Evolutionary conservation across 2,329 filamentous ascomycete genomes (phyloP).

Genomic region (Calonectria pseudoreteaudii): DNA sequence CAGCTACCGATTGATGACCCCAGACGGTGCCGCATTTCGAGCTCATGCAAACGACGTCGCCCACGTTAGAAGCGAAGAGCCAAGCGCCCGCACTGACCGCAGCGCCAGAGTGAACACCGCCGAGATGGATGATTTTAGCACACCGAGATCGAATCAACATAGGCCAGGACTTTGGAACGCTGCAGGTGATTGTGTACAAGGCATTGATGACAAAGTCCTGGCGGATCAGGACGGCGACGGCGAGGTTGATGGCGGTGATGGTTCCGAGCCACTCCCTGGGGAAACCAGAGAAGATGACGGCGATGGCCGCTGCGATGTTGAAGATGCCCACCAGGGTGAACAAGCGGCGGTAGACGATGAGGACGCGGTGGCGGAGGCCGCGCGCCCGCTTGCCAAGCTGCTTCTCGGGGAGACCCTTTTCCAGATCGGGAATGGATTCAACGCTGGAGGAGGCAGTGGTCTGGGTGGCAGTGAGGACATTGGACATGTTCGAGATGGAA

Average conservation of each 20-base stretch:
- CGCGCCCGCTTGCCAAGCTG: slow-evolving; percentile 52
- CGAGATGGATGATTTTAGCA: slow-evolving; percentile 64
- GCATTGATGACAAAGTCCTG: slow-evolving; percentile 66
- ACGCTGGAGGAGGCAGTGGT: slow-evolving; percentile 29
- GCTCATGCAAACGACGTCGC: slow-evolving; percentile 35
- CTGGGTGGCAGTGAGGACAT: slow-evolving; percentile 27
- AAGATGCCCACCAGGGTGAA: slow-evolving; percentile 65
- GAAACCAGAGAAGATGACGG: slow-evolving; percentile 52
- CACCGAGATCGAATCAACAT: slow-evolving; percentile 58
- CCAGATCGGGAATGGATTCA: slow-evolving; percentile 43
- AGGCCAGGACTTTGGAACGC: slow-evolving; percentile 59
- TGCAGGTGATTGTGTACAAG: slow-evolving; percentile 60
- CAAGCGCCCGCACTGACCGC: slow-evolving; percentile 61
- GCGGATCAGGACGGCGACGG: slow-evolving; percentile 61
- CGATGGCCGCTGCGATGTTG: slow-evolving; percentile 62
- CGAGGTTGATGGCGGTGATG: slow-evolving; percentile 61
- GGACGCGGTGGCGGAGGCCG: slow-evolving; percentile 55
- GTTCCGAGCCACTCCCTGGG: slow-evolving; percentile 53
- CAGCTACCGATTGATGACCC: slow-evolving; percentile 51
- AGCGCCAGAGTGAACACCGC: slow-evolving; percentile 62
- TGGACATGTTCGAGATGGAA: slow-evolving; percentile 44
- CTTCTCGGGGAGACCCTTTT: slow-evolving; percentile 54
- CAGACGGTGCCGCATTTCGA: slow-evolving; percentile 33
- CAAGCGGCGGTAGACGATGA: slow-evolving; percentile 67
- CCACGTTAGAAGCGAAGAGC: slow-evolving; percentile 56